Conservation (phyloP, 192 early-diverging fungal species). For the Entomortierella lignicola region DNA sequence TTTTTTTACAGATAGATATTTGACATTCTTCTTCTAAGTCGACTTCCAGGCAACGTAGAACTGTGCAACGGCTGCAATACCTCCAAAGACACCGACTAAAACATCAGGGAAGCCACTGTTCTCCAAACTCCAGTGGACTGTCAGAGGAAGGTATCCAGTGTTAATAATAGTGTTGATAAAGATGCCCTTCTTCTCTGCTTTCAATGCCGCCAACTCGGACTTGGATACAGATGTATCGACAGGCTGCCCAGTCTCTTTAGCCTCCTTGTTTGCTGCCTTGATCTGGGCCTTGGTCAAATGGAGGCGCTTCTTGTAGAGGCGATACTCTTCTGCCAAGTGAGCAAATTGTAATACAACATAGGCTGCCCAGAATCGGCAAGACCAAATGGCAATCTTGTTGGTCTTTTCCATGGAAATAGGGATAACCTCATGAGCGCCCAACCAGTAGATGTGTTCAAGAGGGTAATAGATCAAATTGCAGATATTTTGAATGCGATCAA, state of each 20-base stretch:
- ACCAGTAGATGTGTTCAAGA: constrained; percentile 96
- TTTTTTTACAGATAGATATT: too few relatives aligned
- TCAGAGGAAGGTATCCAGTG: constrained; percentile 91
- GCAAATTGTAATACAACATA: constrained; percentile 93
- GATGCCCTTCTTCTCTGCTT: constrained; percentile 69
- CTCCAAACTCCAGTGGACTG: constrained; percentile 92
- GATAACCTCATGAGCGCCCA: constrained; percentile 87
- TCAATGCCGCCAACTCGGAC: constrained; percentile 72
- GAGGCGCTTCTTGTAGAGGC: constrained; percentile 63
- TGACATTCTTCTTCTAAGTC: constrained; percentile 53
- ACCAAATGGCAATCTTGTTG: constrained; percentile 90
- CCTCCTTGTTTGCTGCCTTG: constrained; percentile 67
- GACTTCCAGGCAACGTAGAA: constrained; percentile 86
- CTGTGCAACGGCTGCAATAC: constrained; percentile 89
- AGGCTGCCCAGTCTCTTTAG: constrained; percentile 56
- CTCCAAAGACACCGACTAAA: constrained; percentile 92
- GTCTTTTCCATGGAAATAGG: constrained; percentile 76
- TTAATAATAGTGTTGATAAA: constrained; percentile 86
- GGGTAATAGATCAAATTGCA: constrained; percentile 92
- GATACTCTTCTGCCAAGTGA: constrained; percentile 78
- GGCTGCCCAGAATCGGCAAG: constrained; percentile 95
- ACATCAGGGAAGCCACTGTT: constrained; percentile 91
- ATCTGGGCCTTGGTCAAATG: constrained; percentile 59
- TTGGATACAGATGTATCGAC: constrained; percentile 64
- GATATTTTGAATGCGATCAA: constrained; percentile 91